Conservation (phyloP, 345 rosid species). For the Draba incana region DNA sequence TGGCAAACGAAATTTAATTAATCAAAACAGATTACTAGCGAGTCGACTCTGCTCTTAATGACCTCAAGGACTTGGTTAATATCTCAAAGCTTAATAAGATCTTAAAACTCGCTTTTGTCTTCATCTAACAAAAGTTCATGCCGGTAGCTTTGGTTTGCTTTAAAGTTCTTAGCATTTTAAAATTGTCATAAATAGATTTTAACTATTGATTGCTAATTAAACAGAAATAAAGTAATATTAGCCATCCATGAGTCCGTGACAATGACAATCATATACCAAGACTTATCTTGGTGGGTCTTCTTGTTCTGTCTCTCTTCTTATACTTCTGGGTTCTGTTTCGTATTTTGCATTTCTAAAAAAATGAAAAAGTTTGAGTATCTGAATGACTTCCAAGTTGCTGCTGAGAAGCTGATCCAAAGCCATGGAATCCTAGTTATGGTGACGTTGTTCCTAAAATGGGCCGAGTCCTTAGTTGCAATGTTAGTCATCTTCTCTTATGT, state of each 20-base stretch:
- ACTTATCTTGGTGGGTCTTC: neutral
- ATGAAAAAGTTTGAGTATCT: conserved; percentile 60
- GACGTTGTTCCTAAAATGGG: conserved; percentile 70
- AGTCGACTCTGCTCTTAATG: too few species aligned
- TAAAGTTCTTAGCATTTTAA: neutral
- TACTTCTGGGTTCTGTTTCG: neutral
- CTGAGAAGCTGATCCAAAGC: conserved; percentile 49
- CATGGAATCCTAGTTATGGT: conserved; percentile 58
- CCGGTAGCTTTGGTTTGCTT: neutral
- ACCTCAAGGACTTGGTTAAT: too few species aligned
- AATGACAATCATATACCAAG: neutral
- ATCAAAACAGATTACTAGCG: too few species aligned
- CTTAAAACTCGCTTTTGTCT: neutral
- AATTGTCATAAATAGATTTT: neutral
- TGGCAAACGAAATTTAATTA: too few species aligned
- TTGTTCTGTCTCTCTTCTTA: neutral
- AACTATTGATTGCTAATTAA: neutral
- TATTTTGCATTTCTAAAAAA: neutral
- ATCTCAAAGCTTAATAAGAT: too few species aligned
- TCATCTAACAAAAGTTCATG: too few species aligned
- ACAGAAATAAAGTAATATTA: neutral
- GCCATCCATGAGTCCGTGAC: neutral
- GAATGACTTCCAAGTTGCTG: conserved; percentile 53
- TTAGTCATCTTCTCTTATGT: conserved; percentile 39
- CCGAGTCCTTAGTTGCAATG: conserved; percentile 75